These are phyloP conservation scores for Hyaloraphidium curvatum DNA, from an alignment of 192 early-diverging fungal species.

Conservation along the genomic window DNA sequence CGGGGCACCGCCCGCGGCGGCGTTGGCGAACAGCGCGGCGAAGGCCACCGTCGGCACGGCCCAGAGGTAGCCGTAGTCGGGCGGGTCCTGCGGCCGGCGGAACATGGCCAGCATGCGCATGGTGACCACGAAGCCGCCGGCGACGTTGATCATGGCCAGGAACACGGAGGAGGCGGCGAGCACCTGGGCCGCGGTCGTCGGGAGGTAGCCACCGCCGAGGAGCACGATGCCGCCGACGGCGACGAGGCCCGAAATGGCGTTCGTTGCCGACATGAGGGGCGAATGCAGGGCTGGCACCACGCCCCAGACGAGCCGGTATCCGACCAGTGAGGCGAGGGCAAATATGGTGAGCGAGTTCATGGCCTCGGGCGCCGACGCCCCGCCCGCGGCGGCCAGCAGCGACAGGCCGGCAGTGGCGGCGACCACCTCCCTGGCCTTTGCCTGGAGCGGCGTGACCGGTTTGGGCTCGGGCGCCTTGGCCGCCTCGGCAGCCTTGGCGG, in stretches of 20 bases:
- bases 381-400: slow-evolving; percentile 8
- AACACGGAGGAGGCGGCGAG: slow-evolving; percentile 15
- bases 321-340: slow-evolving; percentile 13
- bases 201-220: slow-evolving; percentile 15
- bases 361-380: slow-evolving; percentile 9
- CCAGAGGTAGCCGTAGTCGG: slow-evolving; percentile 16
- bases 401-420: slow-evolving; percentile 4
- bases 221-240: slow-evolving; percentile 20
- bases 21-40: slow-evolving; percentile 9
- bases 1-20: slow-evolving; percentile 5
- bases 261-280: slow-evolving; percentile 17
- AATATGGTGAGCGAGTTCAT: slow-evolving; percentile 13
- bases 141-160: slow-evolving; percentile 17
- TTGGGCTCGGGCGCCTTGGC: slow-evolving; percentile 6
- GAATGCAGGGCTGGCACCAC: slow-evolving; percentile 18
- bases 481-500: not conserved
- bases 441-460: slow-evolving; percentile 12
- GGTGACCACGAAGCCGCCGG: slow-evolving; percentile 16
- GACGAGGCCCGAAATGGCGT: slow-evolving; percentile 19
- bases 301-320: slow-evolving; percentile 19
- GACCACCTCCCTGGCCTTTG: slow-evolving; percentile 11
- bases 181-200: slow-evolving; percentile 11
- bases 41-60: slow-evolving; percentile 13
- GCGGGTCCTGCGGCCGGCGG: slow-evolving; percentile 14
- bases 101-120: slow-evolving; percentile 21